Percentiles rank a stretch among this genome's conserved stretches.
Evolutionary conservation across 2,329 filamentous ascomycete genomes (phyloP).

Genomic region (Cladosporium sp.): DNA sequence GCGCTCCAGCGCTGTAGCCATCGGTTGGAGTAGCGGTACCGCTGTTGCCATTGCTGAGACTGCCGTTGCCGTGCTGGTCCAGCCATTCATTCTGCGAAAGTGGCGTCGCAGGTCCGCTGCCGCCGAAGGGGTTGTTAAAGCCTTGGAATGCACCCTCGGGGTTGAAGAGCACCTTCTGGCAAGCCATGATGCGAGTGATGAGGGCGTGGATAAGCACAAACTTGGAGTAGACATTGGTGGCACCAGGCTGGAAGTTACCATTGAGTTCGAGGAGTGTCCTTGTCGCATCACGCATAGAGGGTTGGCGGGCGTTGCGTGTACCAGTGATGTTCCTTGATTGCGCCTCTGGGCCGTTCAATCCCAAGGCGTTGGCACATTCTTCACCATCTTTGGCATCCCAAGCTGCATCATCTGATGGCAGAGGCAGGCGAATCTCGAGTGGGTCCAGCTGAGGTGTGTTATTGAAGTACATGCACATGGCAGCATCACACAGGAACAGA

Average conservation of each 20-base stretch:
- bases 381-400: conserved; percentile 66
- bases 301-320: conserved; percentile 64
- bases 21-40: conserved; percentile 48
- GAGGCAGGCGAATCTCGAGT: conserved; percentile 65
- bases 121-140: conserved; percentile 32
- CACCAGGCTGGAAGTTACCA: conserved; percentile 63
- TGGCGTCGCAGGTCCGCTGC: conserved; percentile 58
- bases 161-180: conserved; percentile 44
- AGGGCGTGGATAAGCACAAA: conserved; percentile 73
- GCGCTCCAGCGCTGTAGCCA: conserved; percentile 45
- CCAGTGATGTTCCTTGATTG: conserved; percentile 64
- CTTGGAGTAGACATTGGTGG: conserved; percentile 72
- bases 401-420: conserved; percentile 71
- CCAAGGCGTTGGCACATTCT: conserved; percentile 67
- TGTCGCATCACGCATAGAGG: conserved; percentile 64
- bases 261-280: conserved; percentile 61
- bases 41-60: conserved; percentile 38
- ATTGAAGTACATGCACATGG: conserved; percentile 73
- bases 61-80: conserved; percentile 46
- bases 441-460: conserved; percentile 63
- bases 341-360: conserved; percentile 60
- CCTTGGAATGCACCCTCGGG: conserved; percentile 31
- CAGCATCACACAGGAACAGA: conserved; percentile 65
- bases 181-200: conserved; percentile 62
- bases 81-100: conserved; percentile 63